phyloP scores from a whole-genome alignment of 2,329 filamentous ascomycete genomes.

The Aotearoamyces nothofagi region DNA sequence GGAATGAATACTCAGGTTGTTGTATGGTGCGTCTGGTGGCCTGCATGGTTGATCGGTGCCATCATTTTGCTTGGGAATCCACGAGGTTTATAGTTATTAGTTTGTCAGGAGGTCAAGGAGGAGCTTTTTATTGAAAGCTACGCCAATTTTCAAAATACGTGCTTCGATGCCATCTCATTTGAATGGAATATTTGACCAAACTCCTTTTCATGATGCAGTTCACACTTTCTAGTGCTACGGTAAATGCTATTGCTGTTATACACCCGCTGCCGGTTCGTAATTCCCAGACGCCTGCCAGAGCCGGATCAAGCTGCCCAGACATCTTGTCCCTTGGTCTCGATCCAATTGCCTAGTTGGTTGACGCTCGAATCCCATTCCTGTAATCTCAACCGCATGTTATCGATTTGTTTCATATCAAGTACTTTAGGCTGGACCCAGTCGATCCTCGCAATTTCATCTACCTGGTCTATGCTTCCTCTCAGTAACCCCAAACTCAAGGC shows the following conservation, averaged over 20 bases:
- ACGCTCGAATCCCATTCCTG: constrained; percentile 94
- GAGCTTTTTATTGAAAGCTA: no score
- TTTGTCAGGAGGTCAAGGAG: no score
- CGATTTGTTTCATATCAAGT: constrained; percentile 87
- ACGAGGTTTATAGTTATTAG: no score
- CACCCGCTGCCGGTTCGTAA: constrained; percentile 3
- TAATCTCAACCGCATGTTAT: constrained; percentile 74
- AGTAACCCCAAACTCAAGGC: constrained; percentile 86
- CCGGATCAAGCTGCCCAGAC: constrained; percentile 69
- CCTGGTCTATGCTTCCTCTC: constrained; percentile 88
- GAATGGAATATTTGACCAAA: no score
- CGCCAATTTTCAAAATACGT: no score
- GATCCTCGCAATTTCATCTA: constrained; percentile 84
- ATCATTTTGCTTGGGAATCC: constrained; percentile 33
- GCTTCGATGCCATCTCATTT: no score
- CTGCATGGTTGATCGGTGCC: constrained; percentile 63
- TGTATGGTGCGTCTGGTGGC: constrained; percentile 94
- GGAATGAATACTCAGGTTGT: constrained; percentile 80
- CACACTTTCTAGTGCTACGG: no score
- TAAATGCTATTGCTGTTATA: no score
- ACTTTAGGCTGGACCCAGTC: constrained; percentile 99
- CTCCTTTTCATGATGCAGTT: no score
- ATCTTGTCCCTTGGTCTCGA: constrained; percentile 84
- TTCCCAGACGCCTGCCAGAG: constrained; percentile 3
- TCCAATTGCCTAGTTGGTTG: constrained; percentile 93